These are phyloP conservation scores for Cutaneotrichosporon sp. DNA, from an alignment of 1,284 basidiomycete genomes.

Conservation along the genomic window DNA sequence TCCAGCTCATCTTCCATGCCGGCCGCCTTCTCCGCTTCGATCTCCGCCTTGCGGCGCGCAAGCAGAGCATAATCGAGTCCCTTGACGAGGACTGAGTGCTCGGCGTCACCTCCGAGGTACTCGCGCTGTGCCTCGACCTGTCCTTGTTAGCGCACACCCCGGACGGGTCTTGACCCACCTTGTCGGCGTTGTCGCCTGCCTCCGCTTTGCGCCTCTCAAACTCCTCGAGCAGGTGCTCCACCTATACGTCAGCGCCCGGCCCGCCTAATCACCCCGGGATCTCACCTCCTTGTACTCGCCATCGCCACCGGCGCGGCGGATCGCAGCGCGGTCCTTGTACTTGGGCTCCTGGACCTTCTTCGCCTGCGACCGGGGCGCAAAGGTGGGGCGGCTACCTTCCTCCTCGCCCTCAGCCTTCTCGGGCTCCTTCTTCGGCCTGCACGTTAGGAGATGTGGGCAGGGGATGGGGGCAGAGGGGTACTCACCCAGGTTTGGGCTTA, in stretches of 20 bases:
- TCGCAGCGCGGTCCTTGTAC: constrained; percentile 52
- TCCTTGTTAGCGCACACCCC: neutral
- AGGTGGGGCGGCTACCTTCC: constrained; percentile 20
- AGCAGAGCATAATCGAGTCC: constrained; percentile 81
- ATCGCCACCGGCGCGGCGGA: constrained; percentile 45
- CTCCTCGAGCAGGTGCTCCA: constrained; percentile 75
- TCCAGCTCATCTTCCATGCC: constrained; percentile 78
- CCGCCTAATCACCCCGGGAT: constrained; percentile 6
- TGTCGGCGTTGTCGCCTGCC: constrained; percentile 60
- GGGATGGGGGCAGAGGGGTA: constrained; percentile 4
- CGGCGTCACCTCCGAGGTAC: constrained; percentile 84
- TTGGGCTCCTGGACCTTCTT: constrained; percentile 28
- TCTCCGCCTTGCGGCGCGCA: constrained; percentile 72
- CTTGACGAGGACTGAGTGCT: constrained; percentile 82
- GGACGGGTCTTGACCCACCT: constrained; percentile 27
- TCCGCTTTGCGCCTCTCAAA: constrained; percentile 67
- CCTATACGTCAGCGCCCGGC: constrained; percentile 53
- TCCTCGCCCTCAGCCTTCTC: neutral
- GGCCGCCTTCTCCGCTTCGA: constrained; percentile 59
- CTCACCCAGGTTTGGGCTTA: constrained; percentile 37
- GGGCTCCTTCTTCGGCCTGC: constrained; percentile 5
- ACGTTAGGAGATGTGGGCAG: neutral
- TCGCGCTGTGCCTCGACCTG: constrained; percentile 75
- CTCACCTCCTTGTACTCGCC: constrained; percentile 50
- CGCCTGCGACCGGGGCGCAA: constrained; percentile 37